Evolutionary conservation across 257 asterid species (phyloP), one percentile per base, ranked within the genome.

Genomic region (Orobanche coerulescens): DNA sequence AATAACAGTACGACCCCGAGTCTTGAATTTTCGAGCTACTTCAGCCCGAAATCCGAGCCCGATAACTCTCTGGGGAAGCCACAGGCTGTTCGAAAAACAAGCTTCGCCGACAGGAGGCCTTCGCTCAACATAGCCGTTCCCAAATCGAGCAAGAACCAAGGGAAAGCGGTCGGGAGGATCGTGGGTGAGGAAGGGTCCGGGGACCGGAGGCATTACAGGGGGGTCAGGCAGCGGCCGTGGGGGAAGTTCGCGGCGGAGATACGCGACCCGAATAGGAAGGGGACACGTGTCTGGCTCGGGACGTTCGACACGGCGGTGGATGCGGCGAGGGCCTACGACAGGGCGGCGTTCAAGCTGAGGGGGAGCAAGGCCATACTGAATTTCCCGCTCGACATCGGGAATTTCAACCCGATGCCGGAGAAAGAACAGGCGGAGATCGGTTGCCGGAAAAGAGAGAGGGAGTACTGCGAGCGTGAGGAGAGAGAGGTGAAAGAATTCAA

Each of bases 311-410:
- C 88, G 6, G 90, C 84, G 20, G 39, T 85, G 26, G 94, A 82
- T 56, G 90, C 94, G 5, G 94, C 94, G 1, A 80, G 51, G 30
- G 94, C 94, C 1, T 85, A 85, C 61, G 90, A 85, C 12, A 75
- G 86, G 68, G 94, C 94, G 33, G 94, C 94, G 71, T 85, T 82
- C 79, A 78, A 67, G 76, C 75, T 85, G 22, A 66, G 94, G 26
- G 90, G 90, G 0, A 76, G 88, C 68, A 85, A 82, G 47, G 90
- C 94, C 4, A 82, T 85, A 10, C 61, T 85, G 12, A 85, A 85
- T 31, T 85, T 85, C 69, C 98, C 98, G 0, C 94, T 84, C 3
- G 98, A 92, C 44, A 81, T 86, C 2, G 87, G 86, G 73, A 3
- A 79, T 47, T 43, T 55, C 67, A 1, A 40, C 55, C 30, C 54